Evolutionary conservation across 2,329 filamentous ascomycete genomes (phyloP), one percentile per base, ranked within the genome.

Genomic region (Verticillium longisporum): DNA sequence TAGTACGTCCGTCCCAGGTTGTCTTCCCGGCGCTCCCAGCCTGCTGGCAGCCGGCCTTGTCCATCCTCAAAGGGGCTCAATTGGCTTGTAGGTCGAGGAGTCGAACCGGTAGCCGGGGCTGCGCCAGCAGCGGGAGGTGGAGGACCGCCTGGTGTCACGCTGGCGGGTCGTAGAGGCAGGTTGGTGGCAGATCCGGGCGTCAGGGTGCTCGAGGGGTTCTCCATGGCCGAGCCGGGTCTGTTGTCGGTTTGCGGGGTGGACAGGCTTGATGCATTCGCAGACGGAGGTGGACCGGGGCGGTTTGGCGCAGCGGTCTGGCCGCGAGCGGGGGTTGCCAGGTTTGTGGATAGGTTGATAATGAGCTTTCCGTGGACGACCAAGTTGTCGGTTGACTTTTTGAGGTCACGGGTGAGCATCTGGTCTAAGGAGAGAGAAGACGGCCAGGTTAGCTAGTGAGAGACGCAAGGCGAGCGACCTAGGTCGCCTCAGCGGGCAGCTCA

Each of bases 341-440:
- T 97, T 58, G 94, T 97, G 11, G 94, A 97, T 13, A 99, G 81
- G 73, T 96, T 98, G 65, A 99, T 87, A 69, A 99, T 99, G 60
- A 99, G 85, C 77, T 98, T 98, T 65, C 95, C 95, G 73, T 99
- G 93, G 37, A 99, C 95, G 61, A 98, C 92, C 57, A 99, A 86
- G 73, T 98, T 98, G 74, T 99, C 95, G 63, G 92, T 97, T 6
- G 95, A 97, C 77, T 97, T 98, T 74, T 98, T 97, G 37, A 99
- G 83, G 74, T 99, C 95, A 67, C 92, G 84, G 58, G 95, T 98
- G 72, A 99, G 90, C 94, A 98, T 99, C 78, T 98, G 93, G 86
- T 98, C 84, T 98, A 86, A 87, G 67, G 66, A 62, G 37, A 55
- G 55, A 57, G 61, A 6, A 54, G 50, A 68, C 65, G 62, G 67